A percentile compares a stretch with the other conserved stretches of the same genome.
Conservation (phyloP, 2,329 filamentous ascomycete species). For the Gaeumannomyces sp. region DNA sequence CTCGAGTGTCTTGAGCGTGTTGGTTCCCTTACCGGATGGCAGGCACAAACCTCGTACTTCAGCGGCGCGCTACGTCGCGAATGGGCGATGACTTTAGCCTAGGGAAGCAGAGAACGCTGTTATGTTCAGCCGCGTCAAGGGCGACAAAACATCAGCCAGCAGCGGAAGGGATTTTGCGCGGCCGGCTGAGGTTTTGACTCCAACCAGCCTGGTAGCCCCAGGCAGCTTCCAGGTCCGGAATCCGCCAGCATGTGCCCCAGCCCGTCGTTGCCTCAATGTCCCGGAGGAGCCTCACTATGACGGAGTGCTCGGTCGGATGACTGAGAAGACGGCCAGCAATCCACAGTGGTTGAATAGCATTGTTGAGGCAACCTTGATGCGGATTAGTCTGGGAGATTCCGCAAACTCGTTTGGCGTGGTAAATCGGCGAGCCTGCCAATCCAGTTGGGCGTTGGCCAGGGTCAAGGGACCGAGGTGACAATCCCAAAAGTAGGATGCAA, state of each 20-base stretch:
- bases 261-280: conserved; percentile 46
- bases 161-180: background rate
- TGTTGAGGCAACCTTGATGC: conserved; percentile 49
- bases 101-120: background rate
- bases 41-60: background rate
- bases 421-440: conserved; percentile 35
- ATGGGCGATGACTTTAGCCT: background rate
- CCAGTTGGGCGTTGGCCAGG: conserved; percentile 13
- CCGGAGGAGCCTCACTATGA: conserved; percentile 37
- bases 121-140: background rate
- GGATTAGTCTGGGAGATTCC: conserved; percentile 51
- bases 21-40: conserved; percentile 28
- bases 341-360: conserved; percentile 52
- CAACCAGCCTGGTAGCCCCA: conserved; percentile 30
- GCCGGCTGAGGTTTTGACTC: background rate
- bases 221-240: conserved; percentile 39
- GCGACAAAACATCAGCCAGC: background rate
- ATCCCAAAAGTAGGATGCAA: conserved; percentile 43
- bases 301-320: conserved; percentile 36
- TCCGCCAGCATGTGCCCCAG: conserved; percentile 48
- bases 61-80: background rate
- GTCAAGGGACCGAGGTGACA: conserved; percentile 27
- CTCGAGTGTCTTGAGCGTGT: conserved; percentile 27
- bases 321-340: conserved; percentile 48
- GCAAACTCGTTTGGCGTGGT: conserved; percentile 50